A percentile compares a stretch with the other conserved stretches of the same genome.
Evolutionary conservation across 306 rosid genomes (phyloP).

Genomic region (Castanopsis chinensis): DNA sequence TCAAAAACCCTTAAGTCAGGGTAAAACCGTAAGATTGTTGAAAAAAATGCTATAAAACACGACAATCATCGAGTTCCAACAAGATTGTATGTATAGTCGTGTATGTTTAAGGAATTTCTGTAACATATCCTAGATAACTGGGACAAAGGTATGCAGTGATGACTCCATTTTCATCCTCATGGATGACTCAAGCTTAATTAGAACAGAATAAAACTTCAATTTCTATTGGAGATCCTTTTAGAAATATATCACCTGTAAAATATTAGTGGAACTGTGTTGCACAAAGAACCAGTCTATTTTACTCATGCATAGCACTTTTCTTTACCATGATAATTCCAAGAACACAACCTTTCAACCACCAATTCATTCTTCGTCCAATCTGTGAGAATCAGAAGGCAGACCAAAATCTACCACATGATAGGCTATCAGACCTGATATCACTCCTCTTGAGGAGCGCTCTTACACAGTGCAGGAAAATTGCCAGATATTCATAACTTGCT

Average conservation of each 20-base stretch:
- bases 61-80: not conserved
- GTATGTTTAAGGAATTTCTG: not conserved
- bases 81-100: not conserved
- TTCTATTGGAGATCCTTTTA: not conserved
- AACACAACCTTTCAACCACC: not conserved
- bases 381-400: slow-evolving; percentile 3
- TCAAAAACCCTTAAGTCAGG: too few relatives aligned
- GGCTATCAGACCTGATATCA: not conserved
- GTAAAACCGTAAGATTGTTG: not conserved
- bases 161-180: not conserved
- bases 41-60: not conserved
- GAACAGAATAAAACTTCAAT: too few relatives aligned
- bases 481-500: slow-evolving; percentile 67
- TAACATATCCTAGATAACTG: not conserved
- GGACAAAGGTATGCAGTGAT: not conserved
- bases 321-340: not conserved
- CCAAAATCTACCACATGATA: not conserved
- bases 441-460: slow-evolving; percentile 6
- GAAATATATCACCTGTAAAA: not conserved
- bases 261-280: not conserved
- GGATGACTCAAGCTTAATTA: too few relatives aligned
- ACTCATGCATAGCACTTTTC: not conserved
- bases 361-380: not conserved
- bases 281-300: not conserved
- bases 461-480: slow-evolving; percentile 9